Evolutionary conservation across 768 basidiomycete genomes (phyloP), one percentile per base, ranked within the genome.

Genomic region (Clavaria fumosa): DNA sequence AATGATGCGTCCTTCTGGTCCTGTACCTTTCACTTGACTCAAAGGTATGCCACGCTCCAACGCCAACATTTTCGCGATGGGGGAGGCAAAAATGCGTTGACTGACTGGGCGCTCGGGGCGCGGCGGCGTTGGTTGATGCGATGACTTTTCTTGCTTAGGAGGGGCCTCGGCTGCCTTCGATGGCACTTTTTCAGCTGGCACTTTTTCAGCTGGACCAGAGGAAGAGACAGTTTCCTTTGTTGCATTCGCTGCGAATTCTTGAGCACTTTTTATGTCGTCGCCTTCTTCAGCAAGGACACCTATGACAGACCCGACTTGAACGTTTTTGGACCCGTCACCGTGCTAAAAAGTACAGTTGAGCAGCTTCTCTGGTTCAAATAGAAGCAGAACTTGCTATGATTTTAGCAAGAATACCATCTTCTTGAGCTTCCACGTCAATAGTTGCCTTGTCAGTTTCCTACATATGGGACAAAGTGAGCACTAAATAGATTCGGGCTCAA

Each of bases 381-480:
- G n/a, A 21, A 19, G 31, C 11, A 23, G 12, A 4, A 62, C 85
- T 41, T 61, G 90, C 91, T 39, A 99, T 78, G 48, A 99, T 95
- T 72, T 97, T 97, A 36, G 84, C 91, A 42, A 99, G 64, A 45
- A 97, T 62, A 48, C 95, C 95, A 48, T 99, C 95, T 30, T 97
- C 95, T 63, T 91, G 91, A 6, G 95, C 89, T 62, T 99, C 95
- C 23, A 99, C 93, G 62, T 99, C 95, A 59, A 99, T 97, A 34
- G 90, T 91, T 15, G 95, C 93, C 71, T 99, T 99, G 78, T 99
- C 95, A 38, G 95, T 99, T 79, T 99, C 95, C 89, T 93, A 44
- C 33, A 42, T 30, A 43, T 38, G 40, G 41, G 40, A 41, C 27
- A 47, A n/a, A 48, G 43, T 34, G 35, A 43, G 35, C 19, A 20